Evolutionary conservation across 2,329 filamentous ascomycete genomes (phyloP).

Genomic region (Whalleya microplaca): DNA sequence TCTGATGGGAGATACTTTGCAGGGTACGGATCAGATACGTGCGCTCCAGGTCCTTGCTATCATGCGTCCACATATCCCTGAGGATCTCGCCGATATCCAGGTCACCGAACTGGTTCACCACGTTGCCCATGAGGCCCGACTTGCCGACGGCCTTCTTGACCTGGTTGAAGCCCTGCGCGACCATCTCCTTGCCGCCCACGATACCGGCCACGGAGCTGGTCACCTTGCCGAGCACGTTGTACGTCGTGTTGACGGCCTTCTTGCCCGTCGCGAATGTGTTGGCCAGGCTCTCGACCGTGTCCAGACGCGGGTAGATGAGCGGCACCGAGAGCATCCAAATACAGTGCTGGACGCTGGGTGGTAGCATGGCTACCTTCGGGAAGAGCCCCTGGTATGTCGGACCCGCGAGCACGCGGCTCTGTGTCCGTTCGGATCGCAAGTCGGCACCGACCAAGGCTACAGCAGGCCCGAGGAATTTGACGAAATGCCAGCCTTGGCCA

Average conservation of each 20-base stretch:
- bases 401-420: slow-evolving; percentile 89
- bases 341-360: slow-evolving; percentile 93
- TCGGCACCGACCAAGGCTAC: slow-evolving; percentile 90
- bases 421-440: slow-evolving; percentile 88
- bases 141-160: slow-evolving; percentile 98
- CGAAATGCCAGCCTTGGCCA: slow-evolving; percentile 97
- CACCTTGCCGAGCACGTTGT: slow-evolving; percentile 94
- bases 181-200: slow-evolving; percentile 90
- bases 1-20: slow-evolving; percentile 93
- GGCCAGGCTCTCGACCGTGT: slow-evolving; percentile 88
- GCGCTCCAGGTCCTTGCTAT: slow-evolving; percentile 94
- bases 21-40: slow-evolving; percentile 96
- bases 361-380: slow-evolving; percentile 89
- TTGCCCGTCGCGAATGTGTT: slow-evolving; percentile 93
- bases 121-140: slow-evolving; percentile 90
- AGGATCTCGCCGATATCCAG: slow-evolving; percentile 93
- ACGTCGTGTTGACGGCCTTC: slow-evolving; percentile 93
- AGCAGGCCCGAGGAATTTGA: slow-evolving; percentile 92
- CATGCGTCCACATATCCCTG: slow-evolving; percentile 97
- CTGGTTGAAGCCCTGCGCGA: slow-evolving; percentile 88
- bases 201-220: slow-evolving; percentile 94
- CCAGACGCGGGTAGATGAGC: slow-evolving; percentile 85
- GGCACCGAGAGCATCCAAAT: slow-evolving; percentile 95
- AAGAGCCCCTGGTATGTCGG: slow-evolving; percentile 97
- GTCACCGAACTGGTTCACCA: slow-evolving; percentile 94